Conservation (phyloP, 2,329 filamentous ascomycete genomes). For the Colletotrichum brevisporum region DNA sequence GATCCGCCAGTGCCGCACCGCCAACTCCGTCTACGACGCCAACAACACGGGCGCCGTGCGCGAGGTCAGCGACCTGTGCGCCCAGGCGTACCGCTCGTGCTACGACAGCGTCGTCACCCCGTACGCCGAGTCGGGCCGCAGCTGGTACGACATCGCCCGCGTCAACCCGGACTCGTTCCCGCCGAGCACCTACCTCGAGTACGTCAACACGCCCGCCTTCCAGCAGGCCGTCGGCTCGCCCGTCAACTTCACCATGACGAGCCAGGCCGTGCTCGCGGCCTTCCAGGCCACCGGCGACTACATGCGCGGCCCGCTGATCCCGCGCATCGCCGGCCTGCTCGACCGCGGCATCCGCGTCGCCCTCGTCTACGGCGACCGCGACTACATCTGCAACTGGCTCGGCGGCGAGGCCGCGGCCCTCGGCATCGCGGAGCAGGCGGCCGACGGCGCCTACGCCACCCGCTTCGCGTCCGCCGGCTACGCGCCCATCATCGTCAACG, state of each 20-base stretch:
- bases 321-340: slow-evolving; percentile 72
- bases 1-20: slow-evolving; percentile 40
- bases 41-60: slow-evolving; percentile 34
- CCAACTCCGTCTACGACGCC: slow-evolving; percentile 34
- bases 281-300: slow-evolving; percentile 71
- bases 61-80: slow-evolving; percentile 34
- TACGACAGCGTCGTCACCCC: slow-evolving; percentile 68
- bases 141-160: slow-evolving; percentile 74
- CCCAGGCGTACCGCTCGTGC: slow-evolving; percentile 52
- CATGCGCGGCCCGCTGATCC: slow-evolving; percentile 72
- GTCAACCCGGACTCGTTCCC: slow-evolving; percentile 72
- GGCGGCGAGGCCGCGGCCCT: slow-evolving; percentile 83
- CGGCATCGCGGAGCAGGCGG: slow-evolving; percentile 65
- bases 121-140: slow-evolving; percentile 70
- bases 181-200: slow-evolving; percentile 71
- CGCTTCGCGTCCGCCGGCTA: slow-evolving; percentile 79
- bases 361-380: slow-evolving; percentile 77
- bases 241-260: slow-evolving; percentile 70
- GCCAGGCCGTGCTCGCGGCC: slow-evolving; percentile 59
- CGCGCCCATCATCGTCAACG: slow-evolving; percentile 78
- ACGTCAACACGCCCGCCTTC: slow-evolving; percentile 72
- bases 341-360: slow-evolving; percentile 76
- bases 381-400: slow-evolving; percentile 77
- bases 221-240: slow-evolving; percentile 71
- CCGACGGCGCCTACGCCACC: slow-evolving; percentile 59